Base-by-base conservation (phyloP, 2,329 filamentous ascomycete genomes). In the Alternaria brassicae region DNA sequence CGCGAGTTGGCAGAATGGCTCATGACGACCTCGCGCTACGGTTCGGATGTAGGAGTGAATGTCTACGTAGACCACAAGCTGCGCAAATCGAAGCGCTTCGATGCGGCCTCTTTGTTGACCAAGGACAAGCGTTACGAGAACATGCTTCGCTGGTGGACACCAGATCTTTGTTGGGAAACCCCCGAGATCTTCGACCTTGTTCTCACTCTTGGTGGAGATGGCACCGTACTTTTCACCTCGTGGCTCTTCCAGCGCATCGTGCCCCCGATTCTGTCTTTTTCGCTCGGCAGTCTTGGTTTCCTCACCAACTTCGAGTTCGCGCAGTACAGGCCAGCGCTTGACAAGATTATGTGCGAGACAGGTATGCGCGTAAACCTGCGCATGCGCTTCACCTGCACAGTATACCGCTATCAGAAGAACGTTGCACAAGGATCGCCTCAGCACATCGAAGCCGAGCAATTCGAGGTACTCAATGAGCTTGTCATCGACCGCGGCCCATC, bases 31-130 rank as follows among this genome's bases (percentile, higher is more conserved):
- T 93, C 95, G 12, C 88, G 95, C 47, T 97, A 99, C 76, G 92
- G 92, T 41, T 92, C 88, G 53, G 89, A 95, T 62, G 77, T 95
- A n/a, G 95, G 95, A 13, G 91, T 99, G 53, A 97, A 94, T 71
- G 95, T 99, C 65, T 98, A 96, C 74, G 95, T 99, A n/a, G 95
- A 99, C 78, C 91, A 93, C 66, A 98, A 99, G 81, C 84, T 99
- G 61, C 89, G 89, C 70, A 88, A 88, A 70, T 96, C 93, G 5
- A 93, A 92, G 77, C 91, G 95, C 51, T 99, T 99, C 76, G 88
- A 93, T 71, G 88, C 91, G 2, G 80, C 87, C 4, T 87, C 88
- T 28, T 84, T 99, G 54, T 69, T 94, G 6, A 86, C 87, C 41
- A 86, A 91, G 71, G 88, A 98, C 69, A 83, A 88, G 10, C 88